A percentile compares a stretch with the other conserved stretches of the same genome.
phyloP scores from a whole-genome alignment of 2,329 filamentous ascomycete genomes.

The Aspergillus pseudoterreus region DNA sequence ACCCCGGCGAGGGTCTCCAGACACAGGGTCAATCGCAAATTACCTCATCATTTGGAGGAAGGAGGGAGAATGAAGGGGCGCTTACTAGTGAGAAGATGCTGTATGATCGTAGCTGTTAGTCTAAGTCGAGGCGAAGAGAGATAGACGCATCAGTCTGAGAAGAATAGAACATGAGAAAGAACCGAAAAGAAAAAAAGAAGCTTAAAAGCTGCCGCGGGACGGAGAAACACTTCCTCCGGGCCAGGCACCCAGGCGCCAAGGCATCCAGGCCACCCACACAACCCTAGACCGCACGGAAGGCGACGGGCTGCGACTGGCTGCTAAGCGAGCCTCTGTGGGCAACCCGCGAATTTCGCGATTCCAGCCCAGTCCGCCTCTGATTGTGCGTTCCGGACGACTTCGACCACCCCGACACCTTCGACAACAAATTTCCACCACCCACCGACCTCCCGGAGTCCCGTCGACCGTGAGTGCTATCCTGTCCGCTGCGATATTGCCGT shows the following conservation, averaged over 20 bases:
- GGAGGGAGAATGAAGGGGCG: constrained; percentile 10
- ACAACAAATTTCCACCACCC: constrained; percentile 36
- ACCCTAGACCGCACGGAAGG: constrained; percentile 34
- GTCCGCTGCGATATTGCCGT: constrained; percentile 5
- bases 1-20: constrained; percentile 88
- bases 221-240: constrained; percentile 19
- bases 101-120: background rate
- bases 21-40: constrained; percentile 96
- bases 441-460: constrained; percentile 33
- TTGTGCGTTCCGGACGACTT: constrained; percentile 33
- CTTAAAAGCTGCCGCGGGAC: constrained; percentile 20
- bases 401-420: constrained; percentile 39
- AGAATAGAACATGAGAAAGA: background rate
- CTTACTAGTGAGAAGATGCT: constrained; percentile 18
- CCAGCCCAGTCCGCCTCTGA: constrained; percentile 18
- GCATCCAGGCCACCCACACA: constrained; percentile 18
- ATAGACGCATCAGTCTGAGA: background rate
- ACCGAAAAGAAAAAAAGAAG: constrained; percentile 21
- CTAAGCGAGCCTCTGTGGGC: constrained; percentile 43
- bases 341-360: constrained; percentile 38
- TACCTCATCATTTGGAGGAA: constrained; percentile 73
- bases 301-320: constrained; percentile 28
- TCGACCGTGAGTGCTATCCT: constrained; percentile 37
- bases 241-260: constrained; percentile 3
- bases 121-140: background rate